These are phyloP conservation scores for Sarocladium brachiariae DNA, from an alignment of 2,329 filamentous ascomycete species.

Conservation along the genomic window DNA sequence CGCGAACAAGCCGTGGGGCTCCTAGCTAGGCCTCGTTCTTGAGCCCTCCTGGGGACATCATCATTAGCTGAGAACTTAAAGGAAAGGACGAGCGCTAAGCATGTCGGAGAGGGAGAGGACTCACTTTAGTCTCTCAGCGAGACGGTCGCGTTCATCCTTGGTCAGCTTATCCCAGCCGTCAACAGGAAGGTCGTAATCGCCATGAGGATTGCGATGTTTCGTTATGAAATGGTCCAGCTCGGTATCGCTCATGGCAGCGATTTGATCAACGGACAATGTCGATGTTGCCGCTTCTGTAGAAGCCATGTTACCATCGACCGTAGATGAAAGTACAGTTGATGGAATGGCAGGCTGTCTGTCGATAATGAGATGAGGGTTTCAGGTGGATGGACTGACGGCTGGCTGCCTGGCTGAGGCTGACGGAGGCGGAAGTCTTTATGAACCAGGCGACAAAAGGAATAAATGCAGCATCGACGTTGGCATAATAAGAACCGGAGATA, in stretches of 20 bases:
- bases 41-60: background rate
- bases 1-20: conserved; percentile 5
- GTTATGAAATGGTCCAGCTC: conserved; percentile 15
- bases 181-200: conserved; percentile 13
- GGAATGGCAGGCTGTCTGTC: conserved; percentile 8
- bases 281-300: background rate
- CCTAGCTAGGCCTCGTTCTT: conserved; percentile 5
- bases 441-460: no score
- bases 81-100: no score
- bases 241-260: conserved; percentile 14
- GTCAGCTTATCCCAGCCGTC: conserved; percentile 14
- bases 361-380: no score
- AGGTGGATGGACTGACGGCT: no score
- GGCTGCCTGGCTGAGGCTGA: no score
- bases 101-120: background rate
- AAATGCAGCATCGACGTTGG: no score
- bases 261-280: conserved; percentile 9
- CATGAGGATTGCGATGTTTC: conserved; percentile 13
- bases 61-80: background rate
- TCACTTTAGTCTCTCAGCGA: conserved; percentile 16
- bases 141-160: conserved; percentile 10
- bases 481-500: no score
- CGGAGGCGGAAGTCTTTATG: no score
- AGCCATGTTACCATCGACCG: conserved; percentile 6
- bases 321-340: background rate